Percentiles rank a stretch among this genome's conserved stretches.
Conservation (phyloP, 768 basidiomycete genomes). For the Leccinum incarnatum region DNA sequence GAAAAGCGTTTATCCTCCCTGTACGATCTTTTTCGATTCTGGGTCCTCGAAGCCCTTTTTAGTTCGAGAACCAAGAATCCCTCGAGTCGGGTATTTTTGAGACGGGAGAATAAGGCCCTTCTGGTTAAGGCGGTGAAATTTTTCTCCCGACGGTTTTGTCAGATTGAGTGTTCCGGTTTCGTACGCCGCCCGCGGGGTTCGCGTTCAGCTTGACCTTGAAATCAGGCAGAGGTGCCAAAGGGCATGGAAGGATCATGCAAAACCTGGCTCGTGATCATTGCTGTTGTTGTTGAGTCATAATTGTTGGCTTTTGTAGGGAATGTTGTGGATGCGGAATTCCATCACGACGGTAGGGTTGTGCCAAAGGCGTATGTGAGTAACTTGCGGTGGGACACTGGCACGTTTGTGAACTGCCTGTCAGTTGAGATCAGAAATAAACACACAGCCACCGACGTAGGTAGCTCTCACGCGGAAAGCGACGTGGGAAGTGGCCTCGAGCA, state of each 20-base stretch:
- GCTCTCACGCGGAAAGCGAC: background rate
- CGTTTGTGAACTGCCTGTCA: too few relatives aligned
- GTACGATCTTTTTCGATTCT: slow-evolving; percentile 49
- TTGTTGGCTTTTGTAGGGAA: slow-evolving; percentile 40
- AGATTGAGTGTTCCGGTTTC: slow-evolving; percentile 42
- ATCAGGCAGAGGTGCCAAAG: slow-evolving; percentile 44
- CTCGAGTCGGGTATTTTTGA: background rate
- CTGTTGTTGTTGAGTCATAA: slow-evolving; percentile 53
- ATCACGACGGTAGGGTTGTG: slow-evolving; percentile 10
- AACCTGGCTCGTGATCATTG: slow-evolving; percentile 41
- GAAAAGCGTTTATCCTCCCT: slow-evolving; percentile 33
- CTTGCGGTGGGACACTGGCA: too few relatives aligned
- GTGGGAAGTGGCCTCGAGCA: background rate
- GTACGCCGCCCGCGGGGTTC: slow-evolving; percentile 44
- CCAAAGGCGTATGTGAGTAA: too few relatives aligned
- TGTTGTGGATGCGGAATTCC: slow-evolving; percentile 37
- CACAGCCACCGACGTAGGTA: background rate
- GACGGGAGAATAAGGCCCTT: slow-evolving; percentile 17
- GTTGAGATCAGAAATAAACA: background rate
- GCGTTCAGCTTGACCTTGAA: slow-evolving; percentile 56
- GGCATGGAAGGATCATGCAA: slow-evolving; percentile 43
- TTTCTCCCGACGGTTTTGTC: slow-evolving; percentile 35
- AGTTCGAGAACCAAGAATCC: slow-evolving; percentile 35
- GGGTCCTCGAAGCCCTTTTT: slow-evolving; percentile 53
- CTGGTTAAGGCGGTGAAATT: slow-evolving; percentile 44